Percentiles rank a stretch among this genome's conserved stretches.
These are phyloP conservation scores for Fusarium denticulatum DNA, from an alignment of 2,329 filamentous ascomycete genomes.

Conservation along the genomic window DNA sequence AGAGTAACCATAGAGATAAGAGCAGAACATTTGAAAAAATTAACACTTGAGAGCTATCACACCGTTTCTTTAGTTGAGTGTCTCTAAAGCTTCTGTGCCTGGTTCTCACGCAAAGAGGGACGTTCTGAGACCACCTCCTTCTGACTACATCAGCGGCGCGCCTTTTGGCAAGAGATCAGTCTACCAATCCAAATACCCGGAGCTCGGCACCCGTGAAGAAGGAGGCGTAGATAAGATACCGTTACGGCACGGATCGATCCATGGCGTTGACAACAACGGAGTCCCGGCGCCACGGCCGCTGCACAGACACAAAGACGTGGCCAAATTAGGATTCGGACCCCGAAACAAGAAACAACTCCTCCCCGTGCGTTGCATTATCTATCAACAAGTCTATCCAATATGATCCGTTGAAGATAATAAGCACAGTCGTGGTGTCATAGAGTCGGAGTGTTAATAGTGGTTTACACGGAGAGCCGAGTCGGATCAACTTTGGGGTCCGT, in stretches of 20 bases:
- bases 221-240: not conserved
- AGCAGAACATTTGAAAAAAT: accelerated
- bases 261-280: not conserved
- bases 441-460: not conserved
- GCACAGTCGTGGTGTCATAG: not conserved
- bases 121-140: not conserved
- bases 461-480: not conserved
- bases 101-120: too few relatives aligned
- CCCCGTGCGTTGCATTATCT: too few relatives aligned
- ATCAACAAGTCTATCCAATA: not conserved
- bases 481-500: not conserved
- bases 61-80: too few relatives aligned
- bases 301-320: not conserved
- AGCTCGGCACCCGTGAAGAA: not conserved
- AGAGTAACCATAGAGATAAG: not conserved
- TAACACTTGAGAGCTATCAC: accelerated
- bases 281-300: not conserved
- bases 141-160: not conserved
- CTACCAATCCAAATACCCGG: accelerated
- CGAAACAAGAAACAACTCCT: not conserved
- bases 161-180: not conserved
- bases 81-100: accelerated
- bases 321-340: not conserved
- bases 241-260: not conserved
- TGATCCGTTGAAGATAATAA: not conserved